These are phyloP conservation scores for Stachybotrys chartarum DNA, from an alignment of 2,329 filamentous ascomycete genomes.

Conservation along the genomic window DNA sequence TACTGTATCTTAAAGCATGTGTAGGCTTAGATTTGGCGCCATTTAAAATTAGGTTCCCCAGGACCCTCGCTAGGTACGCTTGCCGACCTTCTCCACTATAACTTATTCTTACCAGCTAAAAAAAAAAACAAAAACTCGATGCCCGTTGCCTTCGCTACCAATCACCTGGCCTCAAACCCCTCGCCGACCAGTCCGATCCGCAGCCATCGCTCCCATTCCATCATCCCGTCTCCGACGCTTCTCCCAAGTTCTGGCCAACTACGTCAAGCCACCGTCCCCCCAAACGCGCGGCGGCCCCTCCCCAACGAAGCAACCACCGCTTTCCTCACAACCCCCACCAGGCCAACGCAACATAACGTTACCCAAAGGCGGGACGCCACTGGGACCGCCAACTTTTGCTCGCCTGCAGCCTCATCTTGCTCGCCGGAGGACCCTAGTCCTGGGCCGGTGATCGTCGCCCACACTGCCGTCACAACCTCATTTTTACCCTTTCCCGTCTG, in stretches of 20 bases:
- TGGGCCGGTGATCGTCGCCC: constrained; percentile 15
- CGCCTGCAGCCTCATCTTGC: constrained; percentile 4
- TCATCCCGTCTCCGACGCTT: not conserved
- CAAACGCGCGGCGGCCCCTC: not conserved
- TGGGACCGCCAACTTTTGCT: constrained; percentile 5
- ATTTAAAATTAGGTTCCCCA: no score
- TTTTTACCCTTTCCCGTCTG: constrained; percentile 3
- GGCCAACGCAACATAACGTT: not conserved
- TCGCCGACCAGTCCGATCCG: not conserved
- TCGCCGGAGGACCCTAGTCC: constrained; percentile 14
- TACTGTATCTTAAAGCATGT: no score
- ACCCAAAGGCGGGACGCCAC: constrained; percentile 11
- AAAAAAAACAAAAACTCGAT: not conserved
- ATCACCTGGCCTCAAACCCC: not conserved
- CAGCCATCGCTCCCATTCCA: not conserved
- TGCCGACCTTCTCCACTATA: not conserved
- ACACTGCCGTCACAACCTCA: constrained; percentile 10
- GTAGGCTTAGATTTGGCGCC: no score
- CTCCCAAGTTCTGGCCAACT: not conserved
- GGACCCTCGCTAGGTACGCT: no score
- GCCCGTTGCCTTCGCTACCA: not conserved
- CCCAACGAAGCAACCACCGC: not conserved
- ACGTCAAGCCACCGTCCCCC: not conserved
- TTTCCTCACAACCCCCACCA: not conserved
- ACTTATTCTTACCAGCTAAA: not conserved